Evolutionary conservation across 106 monocot genomes (phyloP), one percentile per base, ranked within the genome.

Genomic region (Acorus calamus): DNA sequence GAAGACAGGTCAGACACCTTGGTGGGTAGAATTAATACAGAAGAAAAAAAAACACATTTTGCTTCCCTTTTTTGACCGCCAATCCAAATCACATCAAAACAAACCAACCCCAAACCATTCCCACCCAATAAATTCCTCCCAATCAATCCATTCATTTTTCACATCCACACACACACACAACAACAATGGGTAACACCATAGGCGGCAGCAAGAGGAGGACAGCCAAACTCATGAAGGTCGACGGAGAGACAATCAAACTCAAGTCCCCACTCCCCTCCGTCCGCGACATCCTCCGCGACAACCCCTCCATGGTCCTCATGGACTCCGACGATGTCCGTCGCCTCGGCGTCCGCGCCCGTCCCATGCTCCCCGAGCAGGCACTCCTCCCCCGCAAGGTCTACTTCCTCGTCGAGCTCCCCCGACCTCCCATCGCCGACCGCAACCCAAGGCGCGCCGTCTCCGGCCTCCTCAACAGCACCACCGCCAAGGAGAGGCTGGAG

Each of bases 321-420:
- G 73, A 73, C n/a, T 73, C 78, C 8, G 74, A 73, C 11, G 72
- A 79, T 46, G 78, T 79, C 4, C 68, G 69, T 58, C 73, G 47
- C 10, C 41, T 69, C 4, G 73, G 70, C 14, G 14, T 68, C 44
- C 63, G 75, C 3, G 66, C 71, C 10, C 49, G 28, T 12, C 78
- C 70, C 46, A 64, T 71, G 2, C 59, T 46, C 10, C 49, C 63
- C 2, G 68, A 61, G 14, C 53, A 66, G 47, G 48, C 63, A 11
- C 67, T 81, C 48, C 71, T 72, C 58, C 72, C 80, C 9, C 68
- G 72, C 2, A 62, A 60, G 56, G 53, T 76, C 53, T 81, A 81
- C 71, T 81, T 81, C 58, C 66, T 81, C 47, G 80, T 81, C 2
- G 71, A 81, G 44, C 56, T 81, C 7, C 86, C 86, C 10, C 45